Base-by-base conservation (phyloP, 2,329 filamentous ascomycete species). In the Fusarium albosuccineum region DNA sequence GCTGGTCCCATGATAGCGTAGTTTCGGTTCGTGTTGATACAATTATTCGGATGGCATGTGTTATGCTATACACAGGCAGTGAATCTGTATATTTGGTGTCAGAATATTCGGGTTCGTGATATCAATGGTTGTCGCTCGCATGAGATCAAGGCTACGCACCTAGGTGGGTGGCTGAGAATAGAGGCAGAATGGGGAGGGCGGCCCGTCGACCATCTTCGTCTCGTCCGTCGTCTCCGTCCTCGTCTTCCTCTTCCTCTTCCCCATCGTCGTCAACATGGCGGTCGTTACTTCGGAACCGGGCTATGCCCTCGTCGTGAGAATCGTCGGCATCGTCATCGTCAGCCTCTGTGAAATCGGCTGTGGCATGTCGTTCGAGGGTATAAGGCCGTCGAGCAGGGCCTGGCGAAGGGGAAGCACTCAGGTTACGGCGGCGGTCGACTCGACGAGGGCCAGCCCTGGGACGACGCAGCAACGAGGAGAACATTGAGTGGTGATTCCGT, bases 1-100 rank as follows among this genome's bases (percentile, higher is more conserved):
- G 84, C 78, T 98, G 95, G 68, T 98, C 95, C 94, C 94, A 98
- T 14, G 93, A 91, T 51, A 98, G 82, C 0, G 93, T 95, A 2
- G 94, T 97, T 81, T 98, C 95, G 78, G 93, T 97, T 75, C 92
- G 89, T 61, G 92, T 86, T 69, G 92, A 87, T 62, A 98, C 90
- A 58, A 97, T 86, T 54, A 94, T 89, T 69, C 95, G 92, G 66
- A 97, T 94, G 33, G 92, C 89, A 79, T 97, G 95, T 29, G 94
- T 97, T 70, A 97, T 89, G 78, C 90, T 92, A 82, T 97, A 97
- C 60, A 97, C 89, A 17, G 95, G 94, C 7, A 97, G 85, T 9
- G 91, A 86, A 81, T 97, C 94, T 95, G 74, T 8, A 40, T 16
- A 29, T 17, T n/a, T 16, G 22, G 16, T 29, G 53, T 67, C 33